Conservation (phyloP, 129 eudicot species). For the Arctium lappa region DNA sequence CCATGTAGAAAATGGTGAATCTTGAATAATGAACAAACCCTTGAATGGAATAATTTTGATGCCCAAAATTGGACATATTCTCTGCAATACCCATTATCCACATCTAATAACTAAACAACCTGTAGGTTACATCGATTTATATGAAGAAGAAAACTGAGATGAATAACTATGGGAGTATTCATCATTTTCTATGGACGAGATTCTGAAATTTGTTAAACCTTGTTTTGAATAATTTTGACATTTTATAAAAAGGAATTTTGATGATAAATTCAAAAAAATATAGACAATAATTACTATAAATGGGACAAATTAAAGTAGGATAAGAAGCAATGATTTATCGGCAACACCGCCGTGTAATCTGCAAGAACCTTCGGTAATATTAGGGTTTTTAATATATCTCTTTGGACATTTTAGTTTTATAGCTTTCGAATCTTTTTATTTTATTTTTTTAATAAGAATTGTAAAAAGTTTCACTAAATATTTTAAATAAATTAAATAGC, state of each 20-base stretch:
- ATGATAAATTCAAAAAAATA: too few species aligned
- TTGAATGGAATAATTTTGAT: not conserved
- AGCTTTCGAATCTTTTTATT: slow-evolving; percentile 11
- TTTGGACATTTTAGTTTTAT: slow-evolving; percentile 14
- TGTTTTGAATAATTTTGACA: not conserved
- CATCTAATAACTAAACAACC: not conserved
- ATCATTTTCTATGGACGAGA: not conserved
- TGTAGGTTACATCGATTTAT: not conserved
- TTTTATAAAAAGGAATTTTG: not conserved
- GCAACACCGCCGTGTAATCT: slow-evolving; percentile 19
- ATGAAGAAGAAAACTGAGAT: not conserved
- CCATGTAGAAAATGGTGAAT: not conserved
- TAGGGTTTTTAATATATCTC: not conserved
- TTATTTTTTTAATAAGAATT: not conserved
- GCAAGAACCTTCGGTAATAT: slow-evolving; percentile 24
- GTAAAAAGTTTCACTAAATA: not conserved
- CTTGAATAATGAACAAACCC: not conserved
- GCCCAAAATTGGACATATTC: not conserved
- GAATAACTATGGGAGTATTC: not conserved
- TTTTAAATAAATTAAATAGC: not conserved
- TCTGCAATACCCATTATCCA: not conserved
- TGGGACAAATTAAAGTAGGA: not conserved
- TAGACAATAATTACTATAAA: not conserved
- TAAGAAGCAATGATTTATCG: slow-evolving; percentile 4
- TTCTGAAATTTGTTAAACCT: not conserved